Evolutionary conservation across 495 filamentous ascomycete species (phyloP), one percentile per base, ranked within the genome.

Genomic region (Pseudotulostoma volvatum): DNA sequence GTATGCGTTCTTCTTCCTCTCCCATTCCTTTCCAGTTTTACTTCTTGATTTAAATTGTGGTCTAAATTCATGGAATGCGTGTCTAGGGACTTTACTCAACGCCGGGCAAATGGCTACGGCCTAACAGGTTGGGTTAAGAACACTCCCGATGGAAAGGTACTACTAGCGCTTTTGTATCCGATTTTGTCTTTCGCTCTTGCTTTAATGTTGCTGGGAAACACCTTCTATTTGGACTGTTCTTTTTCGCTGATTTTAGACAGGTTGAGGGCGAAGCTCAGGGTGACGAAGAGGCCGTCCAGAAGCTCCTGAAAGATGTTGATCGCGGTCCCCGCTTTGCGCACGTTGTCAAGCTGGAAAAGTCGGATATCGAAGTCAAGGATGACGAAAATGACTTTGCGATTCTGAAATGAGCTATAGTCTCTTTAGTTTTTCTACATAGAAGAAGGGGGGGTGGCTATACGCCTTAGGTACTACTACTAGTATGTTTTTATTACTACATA

Each of bases 211-310:
- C n/a, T n/a, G n/a, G n/a, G n/a, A n/a, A n/a, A n/a, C n/a, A n/a
- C n/a, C n/a, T n/a, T n/a, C n/a, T n/a, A n/a, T n/a, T n/a, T n/a
- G n/a, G n/a, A n/a, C n/a, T n/a, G n/a, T n/a, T 40, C 42, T 34
- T 44, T 31, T 28, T 28, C 11, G 23, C 23, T 11, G 23, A 28
- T 11, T 28, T n/a, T n/a, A n/a, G n/a, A 19, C 43, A 90, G 80
- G 85, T 95, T n/a, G 76, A 80, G 53, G 87, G 87, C 31, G 87
- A 95, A 60, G 84, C 77, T 1, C 87, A 95, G 49, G 87, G 87
- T 21, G 57, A 68, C 9, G 65, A 74, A 7, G 64, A 73, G 8
- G 54, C 64, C 3, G 48, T 95, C 31, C 57, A 78, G 37, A 67
- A 72, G 17, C 77, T 92, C 36, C 53, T 94, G 8, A 75, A 81